Conservation (phyloP, 768 basidiomycete species). For the Podaxis rugospora region DNA sequence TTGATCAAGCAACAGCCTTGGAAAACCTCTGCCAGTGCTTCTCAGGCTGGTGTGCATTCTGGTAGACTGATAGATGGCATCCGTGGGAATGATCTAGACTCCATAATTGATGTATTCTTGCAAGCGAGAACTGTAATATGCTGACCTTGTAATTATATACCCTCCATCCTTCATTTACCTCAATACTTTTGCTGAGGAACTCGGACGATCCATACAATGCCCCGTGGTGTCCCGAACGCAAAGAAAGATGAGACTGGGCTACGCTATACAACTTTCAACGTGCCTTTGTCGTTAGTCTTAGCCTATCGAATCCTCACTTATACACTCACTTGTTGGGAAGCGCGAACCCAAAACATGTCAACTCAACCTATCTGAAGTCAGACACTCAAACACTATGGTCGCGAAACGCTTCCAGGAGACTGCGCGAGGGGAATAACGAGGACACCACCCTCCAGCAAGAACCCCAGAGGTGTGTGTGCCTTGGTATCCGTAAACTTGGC, state of each 20-base stretch:
- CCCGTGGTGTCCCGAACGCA: constrained; percentile 76
- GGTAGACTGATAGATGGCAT: constrained; percentile 33
- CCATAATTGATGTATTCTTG: background rate
- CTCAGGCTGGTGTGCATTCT: constrained; percentile 92
- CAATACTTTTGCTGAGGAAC: background rate
- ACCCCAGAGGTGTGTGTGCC: constrained; percentile 3
- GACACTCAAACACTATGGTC: constrained; percentile 74
- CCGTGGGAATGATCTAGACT: constrained; percentile 4
- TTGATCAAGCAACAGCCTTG: constrained; percentile 87
- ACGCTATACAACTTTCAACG: constrained; percentile 77
- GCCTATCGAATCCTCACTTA: background rate
- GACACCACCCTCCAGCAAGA: constrained; percentile 1
- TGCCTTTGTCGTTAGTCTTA: constrained; percentile 61
- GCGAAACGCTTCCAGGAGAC: constrained; percentile 38
- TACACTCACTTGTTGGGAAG: constrained; percentile 27
- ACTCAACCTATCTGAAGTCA: constrained; percentile 72
- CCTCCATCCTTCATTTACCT: background rate
- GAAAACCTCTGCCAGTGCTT: constrained; percentile 98
- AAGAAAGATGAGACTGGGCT: constrained; percentile 80
- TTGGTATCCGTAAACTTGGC: background rate
- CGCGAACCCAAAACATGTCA: constrained; percentile 77
- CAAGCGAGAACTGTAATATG: background rate
- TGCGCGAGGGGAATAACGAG: constrained; percentile 9
- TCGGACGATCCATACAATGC: constrained; percentile 40
- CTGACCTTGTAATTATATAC: constrained; percentile 12